Base-by-base conservation (phyloP, 352 stramenopile species). In the Globisporangium polare region DNA sequence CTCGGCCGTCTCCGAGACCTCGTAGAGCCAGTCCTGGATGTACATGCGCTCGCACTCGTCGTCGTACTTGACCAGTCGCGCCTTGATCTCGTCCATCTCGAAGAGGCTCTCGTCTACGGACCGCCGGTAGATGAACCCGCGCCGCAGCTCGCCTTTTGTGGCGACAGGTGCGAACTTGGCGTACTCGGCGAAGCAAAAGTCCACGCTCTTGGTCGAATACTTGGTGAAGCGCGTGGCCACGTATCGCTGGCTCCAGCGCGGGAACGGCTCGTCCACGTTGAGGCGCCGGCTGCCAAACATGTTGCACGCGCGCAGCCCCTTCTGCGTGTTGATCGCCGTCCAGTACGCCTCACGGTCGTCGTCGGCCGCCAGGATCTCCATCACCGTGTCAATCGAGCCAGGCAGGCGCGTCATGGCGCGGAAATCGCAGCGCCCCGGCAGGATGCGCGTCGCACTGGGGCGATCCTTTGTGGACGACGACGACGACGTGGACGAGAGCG, bases 111-210 rank as follows among this genome's bases (percentile, higher is more conserved):
- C 74, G 39, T 88, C 82, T n/a, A 90, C 72, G 5, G 80, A 92
- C 46, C 83, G 77, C 1, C 83, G 79, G 66, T 92, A 92, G 46
- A 92, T 73, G 61, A 86, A 90, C 13, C 75, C 83, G n/a, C 75
- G 74, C 1, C 68, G 63, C 39, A 68, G 55, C 64, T 58, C 55
- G 51, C 45, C 65, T 12, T 20, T 46, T 39, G 49, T 66, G 17
- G 53, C 51, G 45, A 24, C 57, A n/a, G 43, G 43, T 26, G 56
- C 29, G 53, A 67, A 71, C 24, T 68, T 70, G 1, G 73, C 75
- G 62, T 88, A 92, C 59, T 92, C 83, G n/a, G 71, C 71, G 39
- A 75, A 86, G 71, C 78, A 89, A 50, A 68, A 74, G 56, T 90
- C 80, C 42, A 89, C 66, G n/a, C 77, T 69, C 27, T 75, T 75